Evolutionary conservation across 805 yeast genomes (phyloP).

Genomic region (Ogataea thermomethanolica): DNA sequence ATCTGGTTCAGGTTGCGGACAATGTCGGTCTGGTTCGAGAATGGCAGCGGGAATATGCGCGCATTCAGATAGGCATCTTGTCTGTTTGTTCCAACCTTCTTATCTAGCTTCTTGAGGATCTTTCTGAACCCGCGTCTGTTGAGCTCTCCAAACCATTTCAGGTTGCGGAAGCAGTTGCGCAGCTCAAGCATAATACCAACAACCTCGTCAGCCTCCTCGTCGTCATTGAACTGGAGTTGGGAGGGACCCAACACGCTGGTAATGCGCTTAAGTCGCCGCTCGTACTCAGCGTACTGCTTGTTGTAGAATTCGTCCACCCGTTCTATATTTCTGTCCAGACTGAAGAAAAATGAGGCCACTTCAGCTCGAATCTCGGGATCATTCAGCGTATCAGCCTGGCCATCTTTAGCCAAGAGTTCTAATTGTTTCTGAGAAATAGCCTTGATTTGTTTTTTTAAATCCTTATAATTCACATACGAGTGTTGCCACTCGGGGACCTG

Average conservation of each 20-base stretch:
- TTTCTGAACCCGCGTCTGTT: constrained; percentile 87
- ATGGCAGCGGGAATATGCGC: constrained; percentile 69
- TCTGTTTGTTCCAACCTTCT: constrained; percentile 62
- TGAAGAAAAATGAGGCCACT: constrained; percentile 67
- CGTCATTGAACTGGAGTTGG: constrained; percentile 32
- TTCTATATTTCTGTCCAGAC: constrained; percentile 77
- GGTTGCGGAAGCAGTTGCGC: constrained; percentile 69
- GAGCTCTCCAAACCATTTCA: constrained; percentile 92
- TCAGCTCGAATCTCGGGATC: constrained; percentile 43
- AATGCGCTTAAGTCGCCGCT: constrained; percentile 57
- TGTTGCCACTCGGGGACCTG: constrained; percentile 94
- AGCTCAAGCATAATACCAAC: constrained; percentile 69
- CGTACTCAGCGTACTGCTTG: constrained; percentile 69
- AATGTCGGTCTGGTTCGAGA: constrained; percentile 68
- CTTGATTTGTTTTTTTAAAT: constrained; percentile 76
- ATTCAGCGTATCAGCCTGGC: constrained; percentile 35
- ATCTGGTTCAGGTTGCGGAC: constrained; percentile 49
- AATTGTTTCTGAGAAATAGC: constrained; percentile 47
- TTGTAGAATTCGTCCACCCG: constrained; percentile 77
- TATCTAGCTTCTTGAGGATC: constrained; percentile 86
- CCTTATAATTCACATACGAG: constrained; percentile 81
- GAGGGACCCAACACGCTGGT: constrained; percentile 37
- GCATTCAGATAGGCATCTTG: constrained; percentile 58
- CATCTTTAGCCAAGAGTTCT: constrained; percentile 24
- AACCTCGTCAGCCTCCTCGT: constrained; percentile 60